Evolutionary conservation across 2,329 filamentous ascomycete species (phyloP), one percentile per base, ranked within the genome.

Genomic region (Colletotrichum sp.): DNA sequence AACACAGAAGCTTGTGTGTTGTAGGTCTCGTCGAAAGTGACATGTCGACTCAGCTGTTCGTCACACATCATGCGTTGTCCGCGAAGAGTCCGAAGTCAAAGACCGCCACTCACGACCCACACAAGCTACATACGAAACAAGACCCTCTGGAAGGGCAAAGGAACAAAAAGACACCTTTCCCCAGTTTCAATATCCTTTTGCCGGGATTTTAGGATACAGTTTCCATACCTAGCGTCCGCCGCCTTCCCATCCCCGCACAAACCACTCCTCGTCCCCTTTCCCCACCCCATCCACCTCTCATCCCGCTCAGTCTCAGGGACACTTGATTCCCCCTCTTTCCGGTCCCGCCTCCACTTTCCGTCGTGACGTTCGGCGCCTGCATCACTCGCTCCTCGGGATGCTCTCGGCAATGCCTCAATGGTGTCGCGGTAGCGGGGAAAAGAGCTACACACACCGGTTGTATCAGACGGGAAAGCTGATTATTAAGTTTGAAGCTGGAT

Each of bases 281-380:
- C 73, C 73, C 73, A 59, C 69, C 48, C 34, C 61, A 69, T 26
- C 73, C 73, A 68, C 64, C 64, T 64, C 62, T 21, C 32, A 26
- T 65, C 36, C 24, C 48, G 13, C 13, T 21, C 58, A 52, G 56
- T 59, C 16, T 59, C 56, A 59, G 30, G 10, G 12, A 52, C 43
- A 52, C 14, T 16, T 3, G 12, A 34, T 48, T n/a, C 30, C 28
- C 43, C 58, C 65, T 38, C 52, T 16, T 62, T 32, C n/a, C 58
- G 73, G 69, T 70, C 73, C 73, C 73, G 48, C 73, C 73, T 75
- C 73, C 73, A 75, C 73, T 55, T 75, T 63, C 73, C 73, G 73
- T 26, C 5, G 16, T 16, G 56, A 55, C 5, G 24, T 21, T 52
- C 30, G 8, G 55, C 12, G 5, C n/a, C 34, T 52, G 12, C 16